Evolutionary conservation across 2,329 filamentous ascomycete species (phyloP).

Genomic region (Neodidymelliopsis sp.): DNA sequence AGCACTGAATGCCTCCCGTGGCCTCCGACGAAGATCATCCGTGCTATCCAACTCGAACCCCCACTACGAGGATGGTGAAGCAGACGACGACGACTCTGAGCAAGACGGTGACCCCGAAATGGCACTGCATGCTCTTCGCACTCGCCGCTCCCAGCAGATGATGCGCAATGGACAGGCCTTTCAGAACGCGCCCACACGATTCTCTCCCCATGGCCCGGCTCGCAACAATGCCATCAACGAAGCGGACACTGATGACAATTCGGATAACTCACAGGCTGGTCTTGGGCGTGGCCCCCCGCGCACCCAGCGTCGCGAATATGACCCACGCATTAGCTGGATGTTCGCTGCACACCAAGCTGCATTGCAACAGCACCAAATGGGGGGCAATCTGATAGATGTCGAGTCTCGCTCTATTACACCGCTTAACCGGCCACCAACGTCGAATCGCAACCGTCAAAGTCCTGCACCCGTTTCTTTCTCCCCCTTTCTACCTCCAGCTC

Average conservation of each 20-base stretch:
- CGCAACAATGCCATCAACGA: constrained; percentile 37
- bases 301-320: constrained; percentile 45
- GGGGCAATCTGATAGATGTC: constrained; percentile 44
- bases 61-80: constrained; percentile 52
- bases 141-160: constrained; percentile 45
- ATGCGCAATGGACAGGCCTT: constrained; percentile 41
- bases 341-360: constrained; percentile 52
- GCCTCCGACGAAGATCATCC: constrained; percentile 49
- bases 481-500: constrained; percentile 43
- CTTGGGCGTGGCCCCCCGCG: constrained; percentile 31
- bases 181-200: constrained; percentile 32
- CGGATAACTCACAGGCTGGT: constrained; percentile 48
- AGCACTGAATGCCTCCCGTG: constrained; percentile 46
- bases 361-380: constrained; percentile 44
- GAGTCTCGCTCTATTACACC: constrained; percentile 50
- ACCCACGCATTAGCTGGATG: constrained; percentile 52
- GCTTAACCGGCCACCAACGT: constrained; percentile 48
- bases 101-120: constrained; percentile 48
- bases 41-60: constrained; percentile 44
- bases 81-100: constrained; percentile 53
- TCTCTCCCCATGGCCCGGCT: constrained; percentile 34
- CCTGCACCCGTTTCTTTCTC: constrained; percentile 46
- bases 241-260: constrained; percentile 49
- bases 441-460: constrained; percentile 49
- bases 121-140: constrained; percentile 45